phyloP scores from a whole-genome alignment of 2,329 filamentous ascomycete genomes.

The Xylaria sp. region DNA sequence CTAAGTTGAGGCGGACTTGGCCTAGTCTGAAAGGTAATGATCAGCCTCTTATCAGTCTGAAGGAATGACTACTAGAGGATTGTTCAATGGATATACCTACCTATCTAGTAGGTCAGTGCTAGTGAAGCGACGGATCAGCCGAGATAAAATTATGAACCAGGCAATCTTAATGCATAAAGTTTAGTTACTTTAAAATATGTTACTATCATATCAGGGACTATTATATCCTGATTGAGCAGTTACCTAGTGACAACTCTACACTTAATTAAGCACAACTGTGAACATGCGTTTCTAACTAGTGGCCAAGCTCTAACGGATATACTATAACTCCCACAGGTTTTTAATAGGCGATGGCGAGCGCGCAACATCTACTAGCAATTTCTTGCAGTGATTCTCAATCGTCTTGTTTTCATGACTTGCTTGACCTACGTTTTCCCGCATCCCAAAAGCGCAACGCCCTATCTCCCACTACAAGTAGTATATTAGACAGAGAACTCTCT shows the following conservation, averaged over 20 bases:
- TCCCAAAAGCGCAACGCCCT: not conserved
- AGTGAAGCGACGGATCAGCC: not conserved
- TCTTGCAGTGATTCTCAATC: not conserved
- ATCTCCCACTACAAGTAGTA: constrained; percentile 6
- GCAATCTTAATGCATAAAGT: not conserved
- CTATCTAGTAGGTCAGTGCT: not conserved
- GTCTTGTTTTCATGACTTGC: constrained; percentile 1
- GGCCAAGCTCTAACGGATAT: not conserved
- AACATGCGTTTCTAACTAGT: not conserved
- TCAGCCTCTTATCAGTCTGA: constrained; percentile 11
- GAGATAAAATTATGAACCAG: not conserved
- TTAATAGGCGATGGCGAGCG: not conserved
- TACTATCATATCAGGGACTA: constrained; percentile 12
- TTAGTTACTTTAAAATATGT: not conserved
- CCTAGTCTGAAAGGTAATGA: constrained; percentile 12
- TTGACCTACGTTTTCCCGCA: not conserved
- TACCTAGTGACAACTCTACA: not conserved
- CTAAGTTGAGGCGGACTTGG: not conserved
- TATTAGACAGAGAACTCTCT: constrained; percentile 17
- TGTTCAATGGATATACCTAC: not conserved
- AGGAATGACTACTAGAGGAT: constrained; percentile 4
- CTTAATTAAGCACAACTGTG: not conserved
- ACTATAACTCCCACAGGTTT: not conserved
- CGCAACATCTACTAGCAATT: not conserved
- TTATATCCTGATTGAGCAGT: not conserved